Conservation (phyloP, 179 eudicot species). For the Silene coronaria region DNA sequence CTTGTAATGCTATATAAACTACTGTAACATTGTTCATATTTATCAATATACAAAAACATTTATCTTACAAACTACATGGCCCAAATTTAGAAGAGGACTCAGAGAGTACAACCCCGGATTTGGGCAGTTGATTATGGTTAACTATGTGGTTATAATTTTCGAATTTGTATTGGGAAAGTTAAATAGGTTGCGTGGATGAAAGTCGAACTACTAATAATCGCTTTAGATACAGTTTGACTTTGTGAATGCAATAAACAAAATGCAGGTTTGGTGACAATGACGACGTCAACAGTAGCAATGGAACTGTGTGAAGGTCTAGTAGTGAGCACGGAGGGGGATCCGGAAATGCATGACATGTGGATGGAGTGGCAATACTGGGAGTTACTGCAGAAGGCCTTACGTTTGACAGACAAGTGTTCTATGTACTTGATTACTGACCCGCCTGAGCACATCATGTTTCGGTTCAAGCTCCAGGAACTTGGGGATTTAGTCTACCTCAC, state of each 20-base stretch:
- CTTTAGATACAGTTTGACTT: not conserved
- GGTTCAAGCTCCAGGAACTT: not conserved
- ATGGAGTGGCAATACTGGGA: slow-evolving; percentile 16
- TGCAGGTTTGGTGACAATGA: slow-evolving; percentile 11
- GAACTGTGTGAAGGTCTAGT: not conserved
- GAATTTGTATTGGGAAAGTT: too few relatives aligned
- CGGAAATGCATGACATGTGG: not conserved
- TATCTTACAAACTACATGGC: too few relatives aligned
- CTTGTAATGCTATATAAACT: too few relatives aligned
- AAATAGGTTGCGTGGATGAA: too few relatives aligned
- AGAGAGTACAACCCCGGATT: too few relatives aligned
- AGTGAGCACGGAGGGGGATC: not conserved
- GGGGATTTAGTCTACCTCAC: slow-evolving; percentile 13
- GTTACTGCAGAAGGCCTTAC: slow-evolving; percentile 4
- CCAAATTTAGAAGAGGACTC: too few relatives aligned
- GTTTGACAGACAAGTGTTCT: not conserved
- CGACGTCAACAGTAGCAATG: not conserved
- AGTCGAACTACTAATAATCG: too few relatives aligned
- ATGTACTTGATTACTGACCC: slow-evolving; percentile 12
- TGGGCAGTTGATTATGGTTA: too few relatives aligned
- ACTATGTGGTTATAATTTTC: too few relatives aligned
- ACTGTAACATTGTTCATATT: too few relatives aligned
- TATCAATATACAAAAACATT: too few relatives aligned
- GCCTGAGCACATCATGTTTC: slow-evolving; percentile 9
- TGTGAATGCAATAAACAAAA: not conserved